phyloP scores from a whole-genome alignment of 495 filamentous ascomycete species.

The Schizothecium vesticola region DNA sequence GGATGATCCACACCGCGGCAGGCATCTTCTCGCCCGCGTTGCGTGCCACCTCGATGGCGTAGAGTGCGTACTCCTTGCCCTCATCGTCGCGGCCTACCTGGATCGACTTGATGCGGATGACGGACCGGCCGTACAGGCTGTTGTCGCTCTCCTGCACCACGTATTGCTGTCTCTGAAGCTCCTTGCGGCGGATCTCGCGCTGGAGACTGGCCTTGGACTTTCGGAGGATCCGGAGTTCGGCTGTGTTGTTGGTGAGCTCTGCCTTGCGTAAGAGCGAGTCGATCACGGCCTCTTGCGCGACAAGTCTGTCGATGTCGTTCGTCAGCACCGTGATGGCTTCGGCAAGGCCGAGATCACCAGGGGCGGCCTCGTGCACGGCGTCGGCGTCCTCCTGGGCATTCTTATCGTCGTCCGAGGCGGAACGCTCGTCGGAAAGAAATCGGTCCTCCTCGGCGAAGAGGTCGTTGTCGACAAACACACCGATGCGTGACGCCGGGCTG shows the following conservation, averaged over 20 bases:
- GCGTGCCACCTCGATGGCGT: constrained; percentile 85
- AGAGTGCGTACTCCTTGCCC: constrained; percentile 88
- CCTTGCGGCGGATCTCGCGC: constrained; percentile 86
- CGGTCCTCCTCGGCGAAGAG: constrained; percentile 88
- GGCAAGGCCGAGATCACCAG: constrained; percentile 87
- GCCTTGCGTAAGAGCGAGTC: constrained; percentile 90
- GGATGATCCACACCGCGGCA: constrained; percentile 74
- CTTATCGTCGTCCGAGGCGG: constrained; percentile 61
- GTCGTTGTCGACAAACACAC: constrained; percentile 89
- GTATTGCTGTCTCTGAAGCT: constrained; percentile 94
- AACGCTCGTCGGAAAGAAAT: constrained; percentile 78
- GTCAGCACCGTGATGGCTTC: constrained; percentile 85
- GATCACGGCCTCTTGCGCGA: constrained; percentile 82
- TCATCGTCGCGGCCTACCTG: constrained; percentile 89
- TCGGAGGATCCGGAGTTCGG: constrained; percentile 83
- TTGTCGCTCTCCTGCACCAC: constrained; percentile 98
- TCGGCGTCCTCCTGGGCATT: constrained; percentile 58
- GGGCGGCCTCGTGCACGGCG: constrained; percentile 89
- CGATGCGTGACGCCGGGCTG: constrained; percentile 68
- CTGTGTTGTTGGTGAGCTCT: constrained; percentile 92
- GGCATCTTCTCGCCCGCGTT: constrained; percentile 87
- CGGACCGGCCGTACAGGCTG: constrained; percentile 87
- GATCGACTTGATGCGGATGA: constrained; percentile 81
- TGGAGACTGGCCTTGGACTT: constrained; percentile 93
- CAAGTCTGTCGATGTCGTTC: constrained; percentile 82